Percentiles rank a stretch among this genome's conserved stretches.
phyloP scores from a whole-genome alignment of 148 eudicot genomes.

The Rhododendron kiyosumense region DNA sequence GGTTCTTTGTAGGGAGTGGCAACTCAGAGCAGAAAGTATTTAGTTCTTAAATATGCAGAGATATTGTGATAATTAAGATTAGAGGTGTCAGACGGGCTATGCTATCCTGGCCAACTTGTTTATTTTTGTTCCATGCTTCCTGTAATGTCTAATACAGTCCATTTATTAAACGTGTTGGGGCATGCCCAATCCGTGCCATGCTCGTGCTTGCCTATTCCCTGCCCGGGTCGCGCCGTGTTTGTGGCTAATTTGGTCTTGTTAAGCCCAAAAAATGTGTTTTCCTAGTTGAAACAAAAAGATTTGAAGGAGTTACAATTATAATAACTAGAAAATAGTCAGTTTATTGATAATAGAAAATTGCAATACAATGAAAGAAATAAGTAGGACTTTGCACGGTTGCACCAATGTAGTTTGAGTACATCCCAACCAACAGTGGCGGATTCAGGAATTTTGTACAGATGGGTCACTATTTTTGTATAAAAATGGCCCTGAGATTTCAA shows the following conservation, averaged over 20 bases:
- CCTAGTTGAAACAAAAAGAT: background rate
- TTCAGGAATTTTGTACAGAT: too few relatives aligned
- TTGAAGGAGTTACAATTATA: too few relatives aligned
- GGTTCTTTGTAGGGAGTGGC: background rate
- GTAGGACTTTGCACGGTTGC: too few relatives aligned
- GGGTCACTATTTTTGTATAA: too few relatives aligned
- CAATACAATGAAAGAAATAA: background rate
- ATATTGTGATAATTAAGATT: background rate
- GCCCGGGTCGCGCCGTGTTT: background rate
- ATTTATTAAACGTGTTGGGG: background rate
- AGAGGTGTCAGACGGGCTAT: background rate
- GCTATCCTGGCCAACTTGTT: background rate
- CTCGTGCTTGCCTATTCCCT: background rate
- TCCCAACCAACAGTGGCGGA: too few relatives aligned
- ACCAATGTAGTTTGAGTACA: too few relatives aligned
- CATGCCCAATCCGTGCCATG: background rate
- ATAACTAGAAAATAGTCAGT: background rate
- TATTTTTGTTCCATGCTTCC: background rate
- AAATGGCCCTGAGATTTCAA: too few relatives aligned
- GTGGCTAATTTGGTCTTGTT: background rate
- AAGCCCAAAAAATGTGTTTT: background rate
- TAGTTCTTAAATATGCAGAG: background rate
- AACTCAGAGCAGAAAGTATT: background rate
- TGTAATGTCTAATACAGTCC: background rate
- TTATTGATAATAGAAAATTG: background rate